A percentile compares a stretch with the other conserved stretches of the same genome.
Evolutionary conservation across 2,329 filamentous ascomycete species (phyloP).

Genomic region (Ophiocordyceps camponoti-saundersi): DNA sequence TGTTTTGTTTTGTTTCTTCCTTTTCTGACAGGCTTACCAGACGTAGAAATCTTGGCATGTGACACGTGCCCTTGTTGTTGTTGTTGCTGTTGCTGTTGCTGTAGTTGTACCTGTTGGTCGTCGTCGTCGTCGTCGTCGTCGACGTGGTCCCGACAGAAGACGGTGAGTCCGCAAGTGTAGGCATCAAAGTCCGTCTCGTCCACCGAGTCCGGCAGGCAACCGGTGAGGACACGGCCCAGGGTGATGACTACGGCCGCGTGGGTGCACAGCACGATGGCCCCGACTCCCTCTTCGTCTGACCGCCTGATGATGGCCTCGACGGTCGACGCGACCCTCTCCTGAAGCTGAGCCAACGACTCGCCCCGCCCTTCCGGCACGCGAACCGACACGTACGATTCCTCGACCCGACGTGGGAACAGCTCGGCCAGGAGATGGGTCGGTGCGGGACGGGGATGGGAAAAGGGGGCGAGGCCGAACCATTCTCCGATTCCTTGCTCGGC

Average conservation of each 20-base stretch:
- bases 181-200: slow-evolving; percentile 67
- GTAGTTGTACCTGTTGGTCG: not conserved
- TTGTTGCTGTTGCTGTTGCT: too few relatives aligned
- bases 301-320: slow-evolving; percentile 53
- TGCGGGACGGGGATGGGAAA: slow-evolving; percentile 70
- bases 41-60: too few relatives aligned
- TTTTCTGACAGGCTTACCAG: too few relatives aligned
- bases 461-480: slow-evolving; percentile 80
- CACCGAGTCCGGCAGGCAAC: slow-evolving; percentile 52
- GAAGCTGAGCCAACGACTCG: slow-evolving; percentile 64
- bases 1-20: too few relatives aligned
- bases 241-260: slow-evolving; percentile 86
- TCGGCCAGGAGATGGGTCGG: slow-evolving; percentile 39
- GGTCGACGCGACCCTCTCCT: slow-evolving; percentile 59
- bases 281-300: slow-evolving; percentile 53
- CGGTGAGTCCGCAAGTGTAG: slow-evolving; percentile 67
- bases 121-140: not conserved
- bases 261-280: slow-evolving; percentile 63
- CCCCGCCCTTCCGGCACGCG: slow-evolving; percentile 53
- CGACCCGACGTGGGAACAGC: slow-evolving; percentile 46
- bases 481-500: slow-evolving; percentile 52
- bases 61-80: too few relatives aligned
- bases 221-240: slow-evolving; percentile 68
- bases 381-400: slow-evolving; percentile 39
- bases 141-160: slow-evolving; percentile 24